Evolutionary conservation across 257 asterid species (phyloP).

Genomic region (Cynanchum wilfordii): DNA sequence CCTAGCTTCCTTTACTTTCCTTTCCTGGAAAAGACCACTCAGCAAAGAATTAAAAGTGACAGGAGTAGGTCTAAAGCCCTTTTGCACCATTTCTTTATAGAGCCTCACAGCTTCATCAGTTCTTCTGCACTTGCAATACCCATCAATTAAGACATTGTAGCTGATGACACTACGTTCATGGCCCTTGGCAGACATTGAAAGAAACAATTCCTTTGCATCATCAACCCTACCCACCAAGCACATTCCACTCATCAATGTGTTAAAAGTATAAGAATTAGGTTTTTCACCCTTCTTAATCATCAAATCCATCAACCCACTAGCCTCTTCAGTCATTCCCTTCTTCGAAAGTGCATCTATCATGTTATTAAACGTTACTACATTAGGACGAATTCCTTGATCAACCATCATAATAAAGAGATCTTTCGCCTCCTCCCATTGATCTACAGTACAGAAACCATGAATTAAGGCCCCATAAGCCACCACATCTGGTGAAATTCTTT

Average conservation of each 20-base stretch:
- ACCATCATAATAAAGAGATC: conserved; percentile 49
- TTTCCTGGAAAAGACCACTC: conserved; percentile 43
- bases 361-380: conserved; percentile 46
- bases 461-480: conserved; percentile 45
- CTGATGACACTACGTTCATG: conserved; percentile 29
- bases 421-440: conserved; percentile 56
- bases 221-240: conserved; percentile 45
- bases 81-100: conserved; percentile 50
- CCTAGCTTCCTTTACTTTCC: conserved; percentile 44
- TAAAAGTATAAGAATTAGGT: conserved; percentile 52
- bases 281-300: conserved; percentile 59
- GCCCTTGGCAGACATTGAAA: conserved; percentile 49
- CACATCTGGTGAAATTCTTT: conserved; percentile 48
- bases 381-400: conserved; percentile 63
- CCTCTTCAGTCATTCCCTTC: conserved; percentile 56
- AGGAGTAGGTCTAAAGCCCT: conserved; percentile 39
- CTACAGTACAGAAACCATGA: conserved; percentile 47
- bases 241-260: conserved; percentile 57
- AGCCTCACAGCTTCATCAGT: conserved; percentile 44
- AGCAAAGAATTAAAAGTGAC: conserved; percentile 53
- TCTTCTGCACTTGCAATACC: conserved; percentile 50
- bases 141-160: conserved; percentile 61
- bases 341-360: conserved; percentile 56
- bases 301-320: conserved; percentile 46
- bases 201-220: conserved; percentile 52